These are phyloP conservation scores for Aspergillus nidulans DNA, from an alignment of 495 filamentous ascomycete genomes.

Conservation along the genomic window DNA sequence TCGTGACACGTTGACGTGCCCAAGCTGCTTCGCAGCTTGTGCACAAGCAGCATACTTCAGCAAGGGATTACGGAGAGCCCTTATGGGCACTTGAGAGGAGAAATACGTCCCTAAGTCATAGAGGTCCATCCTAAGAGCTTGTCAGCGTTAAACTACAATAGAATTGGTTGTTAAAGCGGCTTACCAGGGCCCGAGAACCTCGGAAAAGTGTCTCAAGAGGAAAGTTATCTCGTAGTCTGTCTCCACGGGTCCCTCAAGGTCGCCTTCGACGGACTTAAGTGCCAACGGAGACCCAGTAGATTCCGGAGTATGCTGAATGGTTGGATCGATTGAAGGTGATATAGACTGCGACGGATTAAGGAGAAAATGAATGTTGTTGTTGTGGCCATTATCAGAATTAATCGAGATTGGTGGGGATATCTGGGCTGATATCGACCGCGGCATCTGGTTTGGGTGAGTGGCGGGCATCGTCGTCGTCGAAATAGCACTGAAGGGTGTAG, in stretches of 20 bases:
- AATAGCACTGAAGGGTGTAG: slow-evolving; percentile 16
- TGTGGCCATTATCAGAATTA: slow-evolving; percentile 35
- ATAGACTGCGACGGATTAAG: slow-evolving; percentile 50
- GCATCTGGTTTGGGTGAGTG: slow-evolving; percentile 31
- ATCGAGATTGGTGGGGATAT: slow-evolving; percentile 37
- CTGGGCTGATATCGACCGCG: slow-evolving; percentile 31
- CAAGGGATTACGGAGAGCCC: slow-evolving; percentile 52
- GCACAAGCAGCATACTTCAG: slow-evolving; percentile 58
- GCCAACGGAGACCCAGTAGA: slow-evolving; percentile 28
- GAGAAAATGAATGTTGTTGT: slow-evolving; percentile 54
- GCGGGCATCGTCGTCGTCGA: slow-evolving; percentile 28
- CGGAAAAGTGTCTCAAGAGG: slow-evolving; percentile 58
- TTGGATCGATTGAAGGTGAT: slow-evolving; percentile 46
- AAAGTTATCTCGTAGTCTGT: slow-evolving; percentile 56
- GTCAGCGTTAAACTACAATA: slow-evolving; percentile 13
- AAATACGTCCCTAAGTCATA: slow-evolving; percentile 60
- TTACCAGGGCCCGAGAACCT: slow-evolving; percentile 55
- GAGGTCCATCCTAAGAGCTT: slow-evolving; percentile 55
- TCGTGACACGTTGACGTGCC: slow-evolving; percentile 48
- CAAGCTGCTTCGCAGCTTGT: slow-evolving; percentile 59
- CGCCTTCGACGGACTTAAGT: slow-evolving; percentile 18
- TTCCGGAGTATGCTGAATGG: slow-evolving; percentile 32
- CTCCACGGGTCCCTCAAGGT: slow-evolving; percentile 31
- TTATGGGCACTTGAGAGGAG: slow-evolving; percentile 53
- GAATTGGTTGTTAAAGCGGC: slow-evolving; percentile 6